Conservation (phyloP, 106 monocot species). For the Platanthera guangdongensis region DNA sequence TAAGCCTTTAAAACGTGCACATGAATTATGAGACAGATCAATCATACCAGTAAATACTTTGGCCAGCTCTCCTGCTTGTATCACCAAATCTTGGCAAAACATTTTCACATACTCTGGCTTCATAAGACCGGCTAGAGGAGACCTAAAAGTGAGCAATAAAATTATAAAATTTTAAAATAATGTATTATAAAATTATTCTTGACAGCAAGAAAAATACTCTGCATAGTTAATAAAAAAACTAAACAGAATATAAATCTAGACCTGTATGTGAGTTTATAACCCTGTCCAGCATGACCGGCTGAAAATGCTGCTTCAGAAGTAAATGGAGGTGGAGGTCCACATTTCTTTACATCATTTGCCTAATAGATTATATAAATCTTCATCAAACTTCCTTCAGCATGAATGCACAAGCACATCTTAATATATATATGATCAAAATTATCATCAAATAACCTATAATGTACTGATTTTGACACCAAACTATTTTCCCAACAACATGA, state of each 20-base stretch:
- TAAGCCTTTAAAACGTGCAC: not conserved
- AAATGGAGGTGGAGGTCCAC: conserved; percentile 14
- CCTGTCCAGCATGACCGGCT: conserved; percentile 19
- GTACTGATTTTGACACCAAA: no score
- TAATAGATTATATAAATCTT: conserved; percentile 13
- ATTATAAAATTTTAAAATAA: no score
- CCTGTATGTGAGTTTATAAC: conserved; percentile 71
- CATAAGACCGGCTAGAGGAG: conserved; percentile 69
- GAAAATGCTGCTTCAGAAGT: conserved; percentile 20
- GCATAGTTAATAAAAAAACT: not conserved
- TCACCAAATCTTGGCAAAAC: conserved; percentile 70
- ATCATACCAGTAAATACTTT: conserved; percentile 44
- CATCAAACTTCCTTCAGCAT: not conserved
- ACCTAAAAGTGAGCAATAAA: conserved; percentile 29
- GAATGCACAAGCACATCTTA: no score
- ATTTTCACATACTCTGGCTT: conserved; percentile 76
- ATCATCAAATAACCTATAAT: no score
- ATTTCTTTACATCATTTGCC: conserved; percentile 37
- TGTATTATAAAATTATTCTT: not conserved
- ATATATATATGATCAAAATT: no score
- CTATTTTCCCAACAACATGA: no score
- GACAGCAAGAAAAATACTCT: not conserved
- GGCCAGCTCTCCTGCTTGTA: conserved; percentile 47
- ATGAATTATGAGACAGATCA: conserved; percentile 2
- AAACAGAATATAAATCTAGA: conserved; percentile 7